Conservation (phyloP, 2,329 filamentous ascomycete genomes). For the Penicillium sp. region DNA sequence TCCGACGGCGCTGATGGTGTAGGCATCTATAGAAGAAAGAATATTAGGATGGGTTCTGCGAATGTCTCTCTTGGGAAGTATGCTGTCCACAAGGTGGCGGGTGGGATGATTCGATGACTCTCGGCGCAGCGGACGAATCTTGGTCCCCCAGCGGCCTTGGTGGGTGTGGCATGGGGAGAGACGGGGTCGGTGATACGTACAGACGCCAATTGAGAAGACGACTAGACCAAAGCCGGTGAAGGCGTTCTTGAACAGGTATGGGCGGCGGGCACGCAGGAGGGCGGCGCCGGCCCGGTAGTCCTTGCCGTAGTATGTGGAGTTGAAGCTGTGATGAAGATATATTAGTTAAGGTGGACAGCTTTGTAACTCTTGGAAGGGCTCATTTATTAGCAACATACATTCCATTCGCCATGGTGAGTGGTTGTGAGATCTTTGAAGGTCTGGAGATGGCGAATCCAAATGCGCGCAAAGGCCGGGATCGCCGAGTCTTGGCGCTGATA, state of each 20-base stretch:
- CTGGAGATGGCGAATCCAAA: conserved; percentile 8
- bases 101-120: background rate
- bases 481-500: conserved; percentile 21
- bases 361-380: background rate
- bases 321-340: conserved; percentile 50
- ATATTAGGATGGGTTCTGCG: conserved; percentile 2
- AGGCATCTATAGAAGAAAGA: conserved; percentile 56
- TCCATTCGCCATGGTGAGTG: conserved; percentile 23
- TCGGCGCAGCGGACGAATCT: background rate
- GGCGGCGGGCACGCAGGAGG: conserved; percentile 85
- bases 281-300: conserved; percentile 82
- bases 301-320: conserved; percentile 89
- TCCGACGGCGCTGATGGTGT: conserved; percentile 79
- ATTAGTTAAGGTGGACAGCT: background rate
- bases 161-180: background rate
- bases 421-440: background rate
- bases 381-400: conserved; percentile 16
- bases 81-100: background rate
- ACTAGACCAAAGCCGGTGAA: conserved; percentile 76
- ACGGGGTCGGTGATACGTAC: conserved; percentile 59
- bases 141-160: too few species aligned
- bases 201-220: conserved; percentile 77
- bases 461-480: conserved; percentile 9
- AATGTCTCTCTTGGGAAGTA: background rate
- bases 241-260: conserved; percentile 88